Evolutionary conservation across 2,329 filamentous ascomycete genomes (phyloP).

Genomic region (Passalora sequoiae): DNA sequence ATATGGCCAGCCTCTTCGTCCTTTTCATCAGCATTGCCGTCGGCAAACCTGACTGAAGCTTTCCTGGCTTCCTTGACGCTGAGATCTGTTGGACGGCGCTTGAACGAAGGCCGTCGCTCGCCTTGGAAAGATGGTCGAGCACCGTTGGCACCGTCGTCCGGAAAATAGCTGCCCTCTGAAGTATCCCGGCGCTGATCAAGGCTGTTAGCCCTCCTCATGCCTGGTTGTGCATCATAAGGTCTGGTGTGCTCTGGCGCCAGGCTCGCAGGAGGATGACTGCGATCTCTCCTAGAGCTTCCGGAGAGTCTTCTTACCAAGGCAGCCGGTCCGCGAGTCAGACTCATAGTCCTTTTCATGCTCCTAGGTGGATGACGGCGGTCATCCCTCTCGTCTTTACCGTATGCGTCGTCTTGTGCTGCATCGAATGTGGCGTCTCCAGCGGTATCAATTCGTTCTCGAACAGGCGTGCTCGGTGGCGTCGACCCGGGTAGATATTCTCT

Average conservation of each 20-base stretch:
- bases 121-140: background rate
- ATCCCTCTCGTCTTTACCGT: conserved; percentile 7
- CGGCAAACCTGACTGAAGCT: conserved; percentile 43
- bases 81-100: conserved; percentile 42
- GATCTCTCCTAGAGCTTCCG: conserved; percentile 26
- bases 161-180: conserved; percentile 8
- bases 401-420: conserved; percentile 2
- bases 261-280: conserved; percentile 8
- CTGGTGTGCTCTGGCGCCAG: conserved; percentile 19
- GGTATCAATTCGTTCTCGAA: conserved; percentile 23
- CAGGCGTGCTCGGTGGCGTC: conserved; percentile 67
- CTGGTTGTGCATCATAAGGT: conserved; percentile 16
- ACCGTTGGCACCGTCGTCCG: background rate
- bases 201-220: conserved; percentile 24
- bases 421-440: conserved; percentile 13
- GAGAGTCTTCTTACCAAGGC: conserved; percentile 42
- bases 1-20: conserved; percentile 54
- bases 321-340: conserved; percentile 33
- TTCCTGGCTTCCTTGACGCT: conserved; percentile 37
- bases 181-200: conserved; percentile 12
- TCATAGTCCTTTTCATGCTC: conserved; percentile 32
- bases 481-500: conserved; percentile 72
- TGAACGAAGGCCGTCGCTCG: conserved; percentile 36
- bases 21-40: conserved; percentile 52
- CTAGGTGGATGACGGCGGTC: conserved; percentile 29